A percentile compares a stretch with the other conserved stretches of the same genome.
These are phyloP conservation scores for Phytophthora tubulina DNA, from an alignment of 352 stramenopile species.

Conservation along the genomic window DNA sequence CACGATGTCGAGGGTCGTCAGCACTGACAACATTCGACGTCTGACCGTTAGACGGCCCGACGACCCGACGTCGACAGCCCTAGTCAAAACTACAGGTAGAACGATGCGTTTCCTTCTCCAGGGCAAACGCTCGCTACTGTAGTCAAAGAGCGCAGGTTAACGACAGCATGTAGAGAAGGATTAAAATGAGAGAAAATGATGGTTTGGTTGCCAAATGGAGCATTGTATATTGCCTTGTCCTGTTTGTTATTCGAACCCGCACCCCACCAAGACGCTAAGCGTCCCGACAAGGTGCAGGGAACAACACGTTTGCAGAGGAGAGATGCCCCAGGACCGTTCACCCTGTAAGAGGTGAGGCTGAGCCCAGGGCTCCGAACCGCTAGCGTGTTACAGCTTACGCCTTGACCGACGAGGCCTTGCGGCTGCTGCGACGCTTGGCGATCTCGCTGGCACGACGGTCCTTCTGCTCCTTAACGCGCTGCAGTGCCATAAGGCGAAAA, in stretches of 20 bases:
- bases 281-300: slow-evolving; percentile 18
- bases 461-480: slow-evolving; percentile 98
- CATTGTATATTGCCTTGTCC: slow-evolving; percentile 56
- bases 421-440: slow-evolving; percentile 98
- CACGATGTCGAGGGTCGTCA: too few relatives aligned
- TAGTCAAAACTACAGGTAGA: too few relatives aligned
- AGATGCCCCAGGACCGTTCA: slow-evolving; percentile 37
- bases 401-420: slow-evolving; percentile 94
- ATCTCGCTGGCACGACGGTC: slow-evolving; percentile 97
- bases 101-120: too few relatives aligned
- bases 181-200: neutral
- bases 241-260: slow-evolving; percentile 51
- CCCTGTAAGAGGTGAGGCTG: slow-evolving; percentile 21
- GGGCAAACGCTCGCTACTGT: too few relatives aligned
- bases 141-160: neutral
- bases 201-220: slow-evolving; percentile 46
- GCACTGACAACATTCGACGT: too few relatives aligned
- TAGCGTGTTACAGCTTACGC: slow-evolving; percentile 66
- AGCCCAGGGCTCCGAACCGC: slow-evolving; percentile 29
- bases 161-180: neutral
- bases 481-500: slow-evolving; percentile 95
- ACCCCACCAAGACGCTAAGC: slow-evolving; percentile 11
- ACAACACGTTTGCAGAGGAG: slow-evolving; percentile 43
- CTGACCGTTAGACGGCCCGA: too few relatives aligned
- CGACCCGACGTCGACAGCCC: too few relatives aligned